phyloP scores from a whole-genome alignment of 768 basidiomycete genomes.

The Amanita muscaria region DNA sequence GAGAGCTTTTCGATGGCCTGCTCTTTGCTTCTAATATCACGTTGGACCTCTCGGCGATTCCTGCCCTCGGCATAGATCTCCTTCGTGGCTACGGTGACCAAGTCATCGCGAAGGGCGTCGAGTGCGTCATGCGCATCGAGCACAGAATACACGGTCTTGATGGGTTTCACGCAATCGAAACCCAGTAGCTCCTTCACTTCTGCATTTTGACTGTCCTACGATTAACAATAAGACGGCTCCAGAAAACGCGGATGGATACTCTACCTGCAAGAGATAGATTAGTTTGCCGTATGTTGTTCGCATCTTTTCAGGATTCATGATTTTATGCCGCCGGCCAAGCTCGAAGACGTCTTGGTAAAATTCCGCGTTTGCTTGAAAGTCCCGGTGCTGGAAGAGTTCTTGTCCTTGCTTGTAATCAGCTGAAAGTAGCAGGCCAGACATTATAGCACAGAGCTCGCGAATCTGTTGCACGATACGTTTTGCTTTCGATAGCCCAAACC shows the following conservation, averaged over 20 bases:
- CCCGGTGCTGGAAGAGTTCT: constrained; percentile 72
- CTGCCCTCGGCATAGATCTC: constrained; percentile 74
- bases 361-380: constrained; percentile 70
- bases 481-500: constrained; percentile 72
- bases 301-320: constrained; percentile 93
- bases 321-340: constrained; percentile 77
- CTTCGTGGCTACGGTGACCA: constrained; percentile 67
- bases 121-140: constrained; percentile 58
- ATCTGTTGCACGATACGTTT: constrained; percentile 84
- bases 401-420: constrained; percentile 88
- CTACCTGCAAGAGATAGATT: constrained; percentile 73
- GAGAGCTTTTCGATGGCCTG: constrained; percentile 75
- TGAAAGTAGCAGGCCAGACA: constrained; percentile 74
- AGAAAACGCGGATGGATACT: constrained; percentile 9
- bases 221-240: constrained; percentile 7
- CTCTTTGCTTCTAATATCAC: constrained; percentile 78
- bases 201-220: constrained; percentile 74
- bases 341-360: constrained; percentile 80
- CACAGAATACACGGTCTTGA: constrained; percentile 63
- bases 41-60: constrained; percentile 69
- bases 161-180: constrained; percentile 72
- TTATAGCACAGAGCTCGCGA: constrained; percentile 78
- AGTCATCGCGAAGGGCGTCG: constrained; percentile 67
- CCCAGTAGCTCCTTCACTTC: constrained; percentile 74
- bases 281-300: constrained; percentile 82